A percentile compares a stretch with the other conserved stretches of the same genome.
These are phyloP conservation scores for Xerocomellus amylosporus DNA, from an alignment of 768 basidiomycete genomes.

Conservation along the genomic window DNA sequence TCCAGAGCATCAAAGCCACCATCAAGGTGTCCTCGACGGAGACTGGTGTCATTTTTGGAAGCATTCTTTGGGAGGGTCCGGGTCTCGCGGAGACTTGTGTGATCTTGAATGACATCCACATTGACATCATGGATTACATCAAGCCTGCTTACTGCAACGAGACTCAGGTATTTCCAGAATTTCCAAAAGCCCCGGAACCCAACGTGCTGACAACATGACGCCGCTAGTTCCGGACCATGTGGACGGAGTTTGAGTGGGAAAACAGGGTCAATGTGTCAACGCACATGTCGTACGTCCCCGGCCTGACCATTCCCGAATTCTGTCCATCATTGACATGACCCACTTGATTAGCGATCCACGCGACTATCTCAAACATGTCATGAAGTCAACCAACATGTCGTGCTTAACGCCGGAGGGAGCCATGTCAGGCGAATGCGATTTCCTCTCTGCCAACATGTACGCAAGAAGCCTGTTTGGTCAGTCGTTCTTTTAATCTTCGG, in stretches of 20 bases:
- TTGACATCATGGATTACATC: constrained; percentile 72
- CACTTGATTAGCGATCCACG: constrained; percentile 64
- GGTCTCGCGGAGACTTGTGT: constrained; percentile 87
- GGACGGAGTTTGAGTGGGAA: constrained; percentile 99
- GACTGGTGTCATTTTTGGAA: constrained; percentile 97
- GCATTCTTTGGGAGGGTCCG: constrained; percentile 93
- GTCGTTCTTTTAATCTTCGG: constrained; percentile 26
- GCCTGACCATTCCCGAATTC: neutral
- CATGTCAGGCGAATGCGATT: constrained; percentile 93
- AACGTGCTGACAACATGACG: constrained; percentile 3
- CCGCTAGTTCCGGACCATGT: constrained; percentile 89
- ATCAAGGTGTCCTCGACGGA: constrained; percentile 98
- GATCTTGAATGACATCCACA: constrained; percentile 94
- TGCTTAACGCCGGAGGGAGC: constrained; percentile 88
- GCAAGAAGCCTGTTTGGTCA: constrained; percentile 89
- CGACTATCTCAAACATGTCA: constrained; percentile 89
- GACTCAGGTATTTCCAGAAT: constrained; percentile 59
- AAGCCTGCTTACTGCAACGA: constrained; percentile 87
- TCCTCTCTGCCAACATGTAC: constrained; percentile 96
- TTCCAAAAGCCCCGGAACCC: neutral
- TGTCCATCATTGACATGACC: neutral
- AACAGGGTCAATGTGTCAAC: constrained; percentile 95
- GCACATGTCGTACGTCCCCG: constrained; percentile 63
- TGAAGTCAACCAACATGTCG: constrained; percentile 97
- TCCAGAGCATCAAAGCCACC: constrained; percentile 98